Evolutionary conservation across 2,329 filamentous ascomycete species (phyloP), one percentile per base, ranked within the genome.

Genomic region (Taxawa tesnikishii): DNA sequence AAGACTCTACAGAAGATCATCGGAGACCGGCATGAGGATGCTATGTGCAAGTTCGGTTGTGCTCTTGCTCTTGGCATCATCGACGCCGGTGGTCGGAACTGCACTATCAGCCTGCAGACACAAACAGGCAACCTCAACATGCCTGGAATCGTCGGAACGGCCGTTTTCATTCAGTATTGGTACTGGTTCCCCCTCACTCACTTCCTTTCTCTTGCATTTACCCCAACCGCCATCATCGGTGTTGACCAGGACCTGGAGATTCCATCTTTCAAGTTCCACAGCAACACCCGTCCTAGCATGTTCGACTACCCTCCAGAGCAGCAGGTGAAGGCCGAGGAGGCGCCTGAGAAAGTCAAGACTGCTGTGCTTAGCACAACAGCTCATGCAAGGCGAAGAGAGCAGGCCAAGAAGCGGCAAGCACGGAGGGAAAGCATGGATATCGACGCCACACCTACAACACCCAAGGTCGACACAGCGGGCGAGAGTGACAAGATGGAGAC

Each of bases 171-270:
- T 6, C 90, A 98, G 56, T 98, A 98, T 66, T 98, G 90, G 90
- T 98, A 98, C 66, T 98, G 90, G 90, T 98, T 98, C 73, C 90
- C 90, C 38, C 80, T 96, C 49, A 93, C 90, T 17, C 90, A 98
- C 60, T 98, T 98, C 74, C 59, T 98, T 36, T 92, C 88, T 1
- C 69, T 98, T 39, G 87, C 84, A 49, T 96, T 98, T 61, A 85
- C 83, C n/a, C 90, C 90, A 2, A 98, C 92, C 2, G 82, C 90
- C 2, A 82, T 98, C 50, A 94, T 96, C 46, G 88, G 83, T 38
- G 75, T 98, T 15, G 87, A 98, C 53, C 80, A 92, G 50, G 83
- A 94, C 50, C 70, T 98, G 10, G 84, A 94, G 48, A 84, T 94
- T 33, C 85, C 92, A 13, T 79, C 78, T 52, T 87, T 94, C 73